phyloP scores from a whole-genome alignment of 768 basidiomycete species.

The Ramaria rubella region DNA sequence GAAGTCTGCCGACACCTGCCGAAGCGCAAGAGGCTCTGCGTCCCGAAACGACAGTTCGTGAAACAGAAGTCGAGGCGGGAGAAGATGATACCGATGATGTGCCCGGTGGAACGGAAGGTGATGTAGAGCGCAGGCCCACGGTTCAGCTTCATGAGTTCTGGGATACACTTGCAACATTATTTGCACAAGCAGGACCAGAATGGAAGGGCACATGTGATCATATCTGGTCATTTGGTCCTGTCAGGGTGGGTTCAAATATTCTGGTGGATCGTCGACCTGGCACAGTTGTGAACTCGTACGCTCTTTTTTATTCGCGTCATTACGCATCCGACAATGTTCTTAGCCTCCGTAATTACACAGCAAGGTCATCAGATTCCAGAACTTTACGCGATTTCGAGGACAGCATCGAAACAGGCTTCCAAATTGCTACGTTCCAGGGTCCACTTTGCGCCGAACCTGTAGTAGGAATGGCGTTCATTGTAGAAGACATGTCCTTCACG shows the following conservation, averaged over 20 bases:
- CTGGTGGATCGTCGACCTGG: slow-evolving; percentile 66
- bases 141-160: slow-evolving; percentile 78
- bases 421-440: slow-evolving; percentile 89
- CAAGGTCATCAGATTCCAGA: background rate
- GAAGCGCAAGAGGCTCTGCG: background rate
- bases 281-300: slow-evolving; percentile 48
- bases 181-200: slow-evolving; percentile 61
- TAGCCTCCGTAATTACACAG: slow-evolving; percentile 7
- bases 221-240: slow-evolving; percentile 92
- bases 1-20: no score
- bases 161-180: slow-evolving; percentile 56
- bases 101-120: slow-evolving; percentile 46
- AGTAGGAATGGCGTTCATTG: slow-evolving; percentile 85
- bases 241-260: slow-evolving; percentile 77
- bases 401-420: slow-evolving; percentile 88
- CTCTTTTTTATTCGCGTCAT: slow-evolving; percentile 12
- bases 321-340: background rate
- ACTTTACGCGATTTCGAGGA: slow-evolving; percentile 59
- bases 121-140: slow-evolving; percentile 53
- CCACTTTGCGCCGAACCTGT: slow-evolving; percentile 94
- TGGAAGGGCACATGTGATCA: slow-evolving; percentile 68
- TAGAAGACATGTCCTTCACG: slow-evolving; percentile 50
- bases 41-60: slow-evolving; percentile 4
- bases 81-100: slow-evolving; percentile 32
- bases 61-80: slow-evolving; percentile 28